Percentiles rank a stretch among this genome's conserved stretches.
Conservation (phyloP, 768 basidiomycete species). For the Leccinellum luteum region DNA sequence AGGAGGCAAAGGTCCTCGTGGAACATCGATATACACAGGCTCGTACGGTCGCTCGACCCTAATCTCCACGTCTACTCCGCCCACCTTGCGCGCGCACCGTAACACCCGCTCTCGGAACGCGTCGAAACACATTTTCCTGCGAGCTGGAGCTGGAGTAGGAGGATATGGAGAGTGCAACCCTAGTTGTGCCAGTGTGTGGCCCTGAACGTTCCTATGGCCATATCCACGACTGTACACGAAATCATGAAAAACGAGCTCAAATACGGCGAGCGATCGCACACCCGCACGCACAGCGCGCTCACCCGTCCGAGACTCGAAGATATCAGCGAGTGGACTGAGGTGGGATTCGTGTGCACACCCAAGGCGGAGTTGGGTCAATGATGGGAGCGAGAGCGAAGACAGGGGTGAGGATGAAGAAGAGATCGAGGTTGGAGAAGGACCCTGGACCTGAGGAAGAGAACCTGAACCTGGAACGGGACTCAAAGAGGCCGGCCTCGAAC, state of each 20-base stretch:
- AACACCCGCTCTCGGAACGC: conserved; percentile 20
- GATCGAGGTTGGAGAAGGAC: not conserved
- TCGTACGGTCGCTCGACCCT: conserved; percentile 27
- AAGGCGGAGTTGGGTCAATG: conserved; percentile 19
- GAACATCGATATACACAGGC: conserved; percentile 18
- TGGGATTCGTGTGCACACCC: conserved; percentile 22
- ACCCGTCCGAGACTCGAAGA: conserved; percentile 21
- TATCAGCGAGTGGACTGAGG: conserved; percentile 12
- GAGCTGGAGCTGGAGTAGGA: not conserved
- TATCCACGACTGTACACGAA: conserved; percentile 12
- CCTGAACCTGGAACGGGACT: not conserved
- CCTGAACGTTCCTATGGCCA: not conserved
- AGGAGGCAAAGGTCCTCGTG: not conserved
- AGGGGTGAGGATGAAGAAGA: not conserved
- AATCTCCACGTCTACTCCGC: conserved; percentile 23
- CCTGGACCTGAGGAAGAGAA: not conserved
- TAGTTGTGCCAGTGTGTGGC: not conserved
- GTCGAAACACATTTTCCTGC: conserved; percentile 15
- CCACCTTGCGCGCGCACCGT: conserved; percentile 19
- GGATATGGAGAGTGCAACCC: not conserved
- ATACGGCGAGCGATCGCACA: conserved; percentile 11
- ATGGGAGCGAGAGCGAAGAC: conserved; percentile 9
- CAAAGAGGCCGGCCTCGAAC: not conserved
- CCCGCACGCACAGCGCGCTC: conserved; percentile 6
- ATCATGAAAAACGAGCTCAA: conserved; percentile 26